Evolutionary conservation across 345 rosid species (phyloP).

Genomic region (Nephelium lappaceum): DNA sequence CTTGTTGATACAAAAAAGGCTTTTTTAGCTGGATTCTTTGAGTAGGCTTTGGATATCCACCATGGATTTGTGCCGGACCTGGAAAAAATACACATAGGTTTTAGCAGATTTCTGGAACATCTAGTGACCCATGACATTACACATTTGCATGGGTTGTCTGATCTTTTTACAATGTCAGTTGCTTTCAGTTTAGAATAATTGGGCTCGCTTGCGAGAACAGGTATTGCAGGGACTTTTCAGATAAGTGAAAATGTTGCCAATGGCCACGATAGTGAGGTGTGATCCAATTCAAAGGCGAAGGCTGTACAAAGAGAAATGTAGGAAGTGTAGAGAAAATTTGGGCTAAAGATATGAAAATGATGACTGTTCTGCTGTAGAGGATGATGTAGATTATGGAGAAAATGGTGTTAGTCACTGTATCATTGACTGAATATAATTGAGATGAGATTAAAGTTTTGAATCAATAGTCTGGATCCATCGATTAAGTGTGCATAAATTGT

Average conservation of each 20-base stretch:
- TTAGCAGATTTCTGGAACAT: background rate
- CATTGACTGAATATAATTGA: background rate
- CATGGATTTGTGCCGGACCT: background rate
- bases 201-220: background rate
- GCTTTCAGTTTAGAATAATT: background rate
- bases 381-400: background rate
- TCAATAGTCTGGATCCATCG: background rate
- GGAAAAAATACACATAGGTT: background rate
- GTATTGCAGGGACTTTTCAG: background rate
- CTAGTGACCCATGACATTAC: background rate
- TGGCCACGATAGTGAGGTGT: too few relatives aligned
- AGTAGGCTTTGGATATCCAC: background rate
- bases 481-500: background rate
- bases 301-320: too few relatives aligned
- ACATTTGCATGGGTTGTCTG: background rate
- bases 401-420: background rate
- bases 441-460: background rate
- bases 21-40: background rate
- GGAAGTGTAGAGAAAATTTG: too few relatives aligned
- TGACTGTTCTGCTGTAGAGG: too few relatives aligned
- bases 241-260: background rate
- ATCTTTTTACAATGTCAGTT: background rate
- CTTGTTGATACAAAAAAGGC: background rate
- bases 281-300: too few relatives aligned
- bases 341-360: too few relatives aligned